Evolutionary conservation across 805 yeast species (phyloP).

Genomic region (Candida nanaspora): DNA sequence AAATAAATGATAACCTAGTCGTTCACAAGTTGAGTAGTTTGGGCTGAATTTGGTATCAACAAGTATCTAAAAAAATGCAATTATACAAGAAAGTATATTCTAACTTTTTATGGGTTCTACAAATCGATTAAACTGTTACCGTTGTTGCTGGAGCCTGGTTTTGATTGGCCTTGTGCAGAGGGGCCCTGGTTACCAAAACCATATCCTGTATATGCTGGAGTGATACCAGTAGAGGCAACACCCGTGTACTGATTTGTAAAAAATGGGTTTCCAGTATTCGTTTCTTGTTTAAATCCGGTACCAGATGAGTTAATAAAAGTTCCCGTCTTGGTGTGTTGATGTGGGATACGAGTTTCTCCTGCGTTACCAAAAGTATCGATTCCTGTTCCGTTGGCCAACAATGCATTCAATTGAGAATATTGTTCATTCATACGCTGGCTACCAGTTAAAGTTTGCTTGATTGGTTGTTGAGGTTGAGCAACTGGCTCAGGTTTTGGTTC

Average conservation of each 20-base stretch:
- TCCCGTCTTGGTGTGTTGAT: constrained; percentile 81
- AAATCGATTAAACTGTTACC: constrained; percentile 25
- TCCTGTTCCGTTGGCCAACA: constrained; percentile 84
- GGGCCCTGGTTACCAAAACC: constrained; percentile 80
- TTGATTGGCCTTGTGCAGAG: constrained; percentile 22
- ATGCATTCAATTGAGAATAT: constrained; percentile 66
- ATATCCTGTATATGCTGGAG: constrained; percentile 85
- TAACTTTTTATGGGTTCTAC: constrained; percentile 1
- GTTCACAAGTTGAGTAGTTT: no score
- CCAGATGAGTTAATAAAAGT: constrained; percentile 85
- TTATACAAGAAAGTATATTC: no score
- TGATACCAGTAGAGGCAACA: constrained; percentile 52
- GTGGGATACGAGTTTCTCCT: constrained; percentile 80
- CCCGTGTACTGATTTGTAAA: constrained; percentile 68
- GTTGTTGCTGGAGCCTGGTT: constrained; percentile 14
- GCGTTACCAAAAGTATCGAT: constrained; percentile 90
- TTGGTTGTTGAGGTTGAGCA: constrained; percentile 25
- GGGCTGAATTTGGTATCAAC: not conserved
- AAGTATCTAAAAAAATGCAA: not conserved
- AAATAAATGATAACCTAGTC: no score
- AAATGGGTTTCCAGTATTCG: constrained; percentile 45
- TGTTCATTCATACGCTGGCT: constrained; percentile 48
- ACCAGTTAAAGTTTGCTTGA: constrained; percentile 44
- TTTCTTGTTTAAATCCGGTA: constrained; percentile 60
- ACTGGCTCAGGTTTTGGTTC: constrained; percentile 19